These are phyloP conservation scores for Penicillium egyptiacum DNA, from an alignment of 495 filamentous ascomycete genomes.

Conservation along the genomic window DNA sequence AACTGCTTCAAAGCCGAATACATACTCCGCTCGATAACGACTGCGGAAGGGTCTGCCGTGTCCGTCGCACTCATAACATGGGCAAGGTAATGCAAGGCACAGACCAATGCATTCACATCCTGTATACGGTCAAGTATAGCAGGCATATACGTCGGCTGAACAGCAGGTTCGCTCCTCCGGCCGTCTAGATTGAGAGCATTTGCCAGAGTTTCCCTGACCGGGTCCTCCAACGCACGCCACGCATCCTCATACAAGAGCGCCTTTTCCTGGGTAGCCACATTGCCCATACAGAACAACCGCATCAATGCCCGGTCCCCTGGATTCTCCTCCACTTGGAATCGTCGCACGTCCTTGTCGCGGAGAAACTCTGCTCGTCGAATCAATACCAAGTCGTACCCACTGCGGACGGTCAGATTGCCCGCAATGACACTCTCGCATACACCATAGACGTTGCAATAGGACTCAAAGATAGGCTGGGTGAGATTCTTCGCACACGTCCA, in stretches of 20 bases:
- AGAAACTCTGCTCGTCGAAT: constrained; percentile 24
- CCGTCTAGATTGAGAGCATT: constrained; percentile 36
- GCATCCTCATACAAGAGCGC: constrained; percentile 32
- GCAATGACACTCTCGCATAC: constrained; percentile 29
- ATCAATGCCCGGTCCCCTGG: constrained; percentile 33
- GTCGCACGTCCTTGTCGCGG: constrained; percentile 25
- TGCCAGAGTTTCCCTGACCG: constrained; percentile 19
- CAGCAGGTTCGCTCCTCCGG: constrained; percentile 24
- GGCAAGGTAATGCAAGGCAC: constrained; percentile 14
- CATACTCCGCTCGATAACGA: constrained; percentile 23
- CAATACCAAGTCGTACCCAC: constrained; percentile 37
- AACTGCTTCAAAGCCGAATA: constrained; percentile 17
- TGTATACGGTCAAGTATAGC: constrained; percentile 25
- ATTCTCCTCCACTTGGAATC: constrained; percentile 18
- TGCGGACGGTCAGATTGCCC: constrained; percentile 20
- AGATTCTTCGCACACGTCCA: constrained; percentile 37
- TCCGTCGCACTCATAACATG: constrained; percentile 17
- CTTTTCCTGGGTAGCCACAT: constrained; percentile 25
- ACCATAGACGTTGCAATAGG: constrained; percentile 31
- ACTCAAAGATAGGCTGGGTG: constrained; percentile 35
- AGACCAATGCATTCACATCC: not conserved
- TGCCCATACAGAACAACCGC: constrained; percentile 38
- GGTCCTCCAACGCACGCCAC: constrained; percentile 26
- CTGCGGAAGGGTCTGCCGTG: constrained; percentile 8
- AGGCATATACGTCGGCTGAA: constrained; percentile 40